phyloP scores from a whole-genome alignment of 306 rosid species.

The Castanopsis chinensis region DNA sequence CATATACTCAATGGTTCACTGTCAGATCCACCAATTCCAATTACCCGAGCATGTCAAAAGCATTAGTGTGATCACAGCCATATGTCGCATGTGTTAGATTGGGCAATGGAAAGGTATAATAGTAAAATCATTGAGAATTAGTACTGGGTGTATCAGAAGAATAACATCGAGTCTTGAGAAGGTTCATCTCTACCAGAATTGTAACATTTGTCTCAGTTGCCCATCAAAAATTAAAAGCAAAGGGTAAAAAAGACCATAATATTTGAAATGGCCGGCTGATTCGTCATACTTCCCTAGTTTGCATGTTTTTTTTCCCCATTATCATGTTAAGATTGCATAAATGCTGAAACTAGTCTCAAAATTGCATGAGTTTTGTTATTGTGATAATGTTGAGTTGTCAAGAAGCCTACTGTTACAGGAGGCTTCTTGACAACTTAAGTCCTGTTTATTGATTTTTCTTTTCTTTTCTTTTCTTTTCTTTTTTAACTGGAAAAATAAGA shows the following conservation, averaged over 20 bases:
- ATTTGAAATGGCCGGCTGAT: neutral
- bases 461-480: no score
- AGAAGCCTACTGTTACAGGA: no score
- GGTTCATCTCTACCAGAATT: neutral
- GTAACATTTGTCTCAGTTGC: neutral
- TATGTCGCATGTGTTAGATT: no score
- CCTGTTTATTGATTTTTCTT: no score
- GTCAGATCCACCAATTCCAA: constrained; percentile 61
- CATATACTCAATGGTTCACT: constrained; percentile 62
- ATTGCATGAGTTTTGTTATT: no score
- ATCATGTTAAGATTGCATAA: neutral
- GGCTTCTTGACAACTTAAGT: no score
- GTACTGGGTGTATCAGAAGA: neutral
- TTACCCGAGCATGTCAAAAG: constrained; percentile 65
- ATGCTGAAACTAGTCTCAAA: neutral
- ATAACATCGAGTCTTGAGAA: neutral
- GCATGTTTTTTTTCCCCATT: neutral
- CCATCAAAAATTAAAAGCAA: neutral
- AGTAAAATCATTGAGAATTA: neutral
- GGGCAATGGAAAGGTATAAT: neutral
- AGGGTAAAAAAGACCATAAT: neutral
- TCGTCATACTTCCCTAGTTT: neutral
- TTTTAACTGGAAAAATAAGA: no score
- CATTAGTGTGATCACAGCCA: constrained; percentile 14
- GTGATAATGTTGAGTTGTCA: no score